Evolutionary conservation across 495 filamentous ascomycete species (phyloP), one percentile per base, ranked within the genome.

Genomic region (Articulospora tetracladia): DNA sequence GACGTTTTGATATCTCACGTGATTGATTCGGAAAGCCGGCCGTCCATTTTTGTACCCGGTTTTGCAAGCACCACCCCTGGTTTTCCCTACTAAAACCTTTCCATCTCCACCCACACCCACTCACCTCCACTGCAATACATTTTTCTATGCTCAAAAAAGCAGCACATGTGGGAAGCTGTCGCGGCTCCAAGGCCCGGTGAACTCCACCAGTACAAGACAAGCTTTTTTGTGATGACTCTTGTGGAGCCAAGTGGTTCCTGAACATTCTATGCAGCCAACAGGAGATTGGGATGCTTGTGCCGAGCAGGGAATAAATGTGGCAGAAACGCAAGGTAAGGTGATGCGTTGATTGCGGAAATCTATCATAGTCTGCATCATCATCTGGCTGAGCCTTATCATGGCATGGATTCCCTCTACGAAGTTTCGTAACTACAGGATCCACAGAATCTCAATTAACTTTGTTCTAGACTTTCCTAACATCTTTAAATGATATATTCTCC

Each of bases 141-240:
- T 7, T 19, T 44, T 44, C 53, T 28, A 24, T 26, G 0, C 53
- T 56, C 34, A 1, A 17, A 41, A 34, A 44, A 44, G 53, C 20
- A 44, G 12, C 11, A 56, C 34, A 56, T 44, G 53, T 46, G 53
- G 32, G n/a, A 56, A 56, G 36, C 34, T 17, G 30, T 26, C 24
- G 53, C 53, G 53, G 53, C 53, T 36, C 22, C 30, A 19, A 22
- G 51, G 12, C 19, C 30, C 34, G 17, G 46, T 56, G 53, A 44
- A 17, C 8, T 28, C 12, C 34, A 13, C 3, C 32, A 39, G 24
- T 19, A 46, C 22, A 27, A 32, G 39, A 44, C 36, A 41, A 56
- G 34, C 32, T 44, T 56, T 55, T 27, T 39, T 7, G 32, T 27
- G 2, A 2, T 39, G 13, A 44, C n/a, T 3, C 1, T 23, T 2